phyloP scores from a whole-genome alignment of 2,329 filamentous ascomycete species.

The Fusarium neocosmosporiellum region DNA sequence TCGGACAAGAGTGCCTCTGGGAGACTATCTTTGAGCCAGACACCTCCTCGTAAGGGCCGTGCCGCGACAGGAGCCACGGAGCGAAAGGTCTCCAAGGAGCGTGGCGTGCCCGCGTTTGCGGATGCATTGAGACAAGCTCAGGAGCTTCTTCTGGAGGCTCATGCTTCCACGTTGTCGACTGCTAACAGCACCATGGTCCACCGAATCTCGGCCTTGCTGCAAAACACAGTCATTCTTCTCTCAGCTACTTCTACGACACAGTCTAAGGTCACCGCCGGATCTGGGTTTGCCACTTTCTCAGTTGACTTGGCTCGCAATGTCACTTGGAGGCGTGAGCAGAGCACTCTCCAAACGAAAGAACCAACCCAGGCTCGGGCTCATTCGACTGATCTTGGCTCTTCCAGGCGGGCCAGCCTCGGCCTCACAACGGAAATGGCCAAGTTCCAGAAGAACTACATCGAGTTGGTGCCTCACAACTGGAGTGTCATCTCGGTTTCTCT shows the following conservation, averaged over 20 bases:
- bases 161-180: constrained; percentile 65
- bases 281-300: constrained; percentile 70
- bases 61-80: constrained; percentile 30
- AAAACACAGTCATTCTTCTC: constrained; percentile 73
- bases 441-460: constrained; percentile 85
- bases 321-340: constrained; percentile 73
- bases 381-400: constrained; percentile 3
- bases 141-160: constrained; percentile 72
- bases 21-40: constrained; percentile 49
- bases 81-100: constrained; percentile 47
- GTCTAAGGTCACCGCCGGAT: constrained; percentile 59
- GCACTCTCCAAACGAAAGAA: constrained; percentile 59
- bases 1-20: constrained; percentile 55
- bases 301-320: constrained; percentile 78
- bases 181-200: constrained; percentile 71
- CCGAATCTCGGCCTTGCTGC: constrained; percentile 70
- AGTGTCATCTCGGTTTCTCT: constrained; percentile 86
- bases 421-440: constrained; percentile 64
- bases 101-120: constrained; percentile 58
- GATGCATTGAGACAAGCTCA: constrained; percentile 73
- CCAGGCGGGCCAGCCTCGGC: constrained; percentile 58
- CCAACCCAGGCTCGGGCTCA: not conserved
- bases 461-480: constrained; percentile 87
- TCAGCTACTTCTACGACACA: constrained; percentile 68
- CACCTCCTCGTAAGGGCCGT: constrained; percentile 50